phyloP scores from a whole-genome alignment of 179 eudicot genomes.

The Vitellaria paradoxa region DNA sequence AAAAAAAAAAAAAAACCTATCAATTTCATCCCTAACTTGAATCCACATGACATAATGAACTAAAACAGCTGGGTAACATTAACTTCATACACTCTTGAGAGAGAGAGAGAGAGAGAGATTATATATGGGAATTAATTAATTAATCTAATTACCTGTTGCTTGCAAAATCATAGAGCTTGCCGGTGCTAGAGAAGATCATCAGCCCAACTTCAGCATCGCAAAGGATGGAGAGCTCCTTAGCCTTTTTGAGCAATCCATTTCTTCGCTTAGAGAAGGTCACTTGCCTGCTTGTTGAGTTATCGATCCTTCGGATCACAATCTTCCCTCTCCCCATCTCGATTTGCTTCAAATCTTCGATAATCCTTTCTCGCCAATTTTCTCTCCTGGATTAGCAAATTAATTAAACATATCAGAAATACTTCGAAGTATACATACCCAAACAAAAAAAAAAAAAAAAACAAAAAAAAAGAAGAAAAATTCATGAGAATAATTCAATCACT shows the following conservation, averaged over 20 bases:
- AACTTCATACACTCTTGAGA: neutral
- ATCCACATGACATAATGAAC: neutral
- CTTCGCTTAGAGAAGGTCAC: slow-evolving; percentile 19
- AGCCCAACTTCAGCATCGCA: slow-evolving; percentile 22
- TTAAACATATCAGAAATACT: neutral
- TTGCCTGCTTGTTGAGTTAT: slow-evolving; percentile 19
- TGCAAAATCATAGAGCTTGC: slow-evolving; percentile 17
- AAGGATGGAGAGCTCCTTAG: slow-evolving; percentile 21
- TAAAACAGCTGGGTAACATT: neutral
- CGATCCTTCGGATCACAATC: slow-evolving; percentile 16
- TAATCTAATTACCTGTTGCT: slow-evolving; percentile 12
- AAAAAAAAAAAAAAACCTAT: neutral
- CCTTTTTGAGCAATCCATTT: slow-evolving; percentile 18
- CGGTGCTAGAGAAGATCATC: slow-evolving; percentile 17
- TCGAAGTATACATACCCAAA: neutral
- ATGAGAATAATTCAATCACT: neutral
- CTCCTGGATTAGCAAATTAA: neutral
- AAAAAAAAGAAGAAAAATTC: neutral
- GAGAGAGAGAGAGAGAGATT: neutral
- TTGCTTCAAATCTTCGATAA: neutral
- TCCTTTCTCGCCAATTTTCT: neutral
- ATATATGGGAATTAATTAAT: neutral
- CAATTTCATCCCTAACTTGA: neutral
- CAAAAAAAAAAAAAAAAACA: neutral
- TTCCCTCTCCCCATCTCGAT: slow-evolving; percentile 18